Conservation (phyloP, 2,329 filamentous ascomycete species). For the Penicillium sumatraense region DNA sequence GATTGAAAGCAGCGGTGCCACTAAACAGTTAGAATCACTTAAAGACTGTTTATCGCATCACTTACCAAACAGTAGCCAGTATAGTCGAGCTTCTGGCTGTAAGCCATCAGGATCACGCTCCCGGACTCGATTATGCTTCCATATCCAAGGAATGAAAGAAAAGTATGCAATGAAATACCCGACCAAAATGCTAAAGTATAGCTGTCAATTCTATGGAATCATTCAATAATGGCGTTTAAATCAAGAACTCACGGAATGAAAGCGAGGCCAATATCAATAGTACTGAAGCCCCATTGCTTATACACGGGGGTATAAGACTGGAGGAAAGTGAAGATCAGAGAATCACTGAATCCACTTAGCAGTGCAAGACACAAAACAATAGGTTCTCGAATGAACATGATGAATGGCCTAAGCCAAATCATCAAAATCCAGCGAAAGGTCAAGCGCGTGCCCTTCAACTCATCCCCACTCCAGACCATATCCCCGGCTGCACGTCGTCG, state of each 20-base stretch:
- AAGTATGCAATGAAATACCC: constrained; percentile 64
- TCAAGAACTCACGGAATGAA: constrained; percentile 56
- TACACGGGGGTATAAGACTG: constrained; percentile 66
- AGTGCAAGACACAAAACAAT: constrained; percentile 66
- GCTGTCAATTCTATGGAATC: background rate
- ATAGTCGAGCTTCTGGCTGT: constrained; percentile 66
- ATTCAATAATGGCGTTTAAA: background rate
- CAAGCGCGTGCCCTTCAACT: constrained; percentile 64
- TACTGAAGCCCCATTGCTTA: constrained; percentile 62
- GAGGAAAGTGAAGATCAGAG: constrained; percentile 69
- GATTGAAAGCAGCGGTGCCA: constrained; percentile 61
- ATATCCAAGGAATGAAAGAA: constrained; percentile 60
- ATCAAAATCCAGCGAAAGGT: constrained; percentile 59
- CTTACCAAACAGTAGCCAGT: constrained; percentile 60
- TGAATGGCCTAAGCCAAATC: constrained; percentile 65
- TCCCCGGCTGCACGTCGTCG: constrained; percentile 58
- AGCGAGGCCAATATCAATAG: constrained; percentile 53
- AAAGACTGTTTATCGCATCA: background rate
- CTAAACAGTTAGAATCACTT: constrained; percentile 22
- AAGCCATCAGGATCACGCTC: constrained; percentile 51
- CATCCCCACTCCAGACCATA: constrained; percentile 73
- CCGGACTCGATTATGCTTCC: constrained; percentile 45
- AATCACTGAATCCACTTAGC: constrained; percentile 67
- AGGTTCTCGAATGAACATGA: constrained; percentile 67
- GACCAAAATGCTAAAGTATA: constrained; percentile 48